Base-by-base conservation (phyloP, 768 basidiomycete genomes). In the Panellus pusillus region DNA sequence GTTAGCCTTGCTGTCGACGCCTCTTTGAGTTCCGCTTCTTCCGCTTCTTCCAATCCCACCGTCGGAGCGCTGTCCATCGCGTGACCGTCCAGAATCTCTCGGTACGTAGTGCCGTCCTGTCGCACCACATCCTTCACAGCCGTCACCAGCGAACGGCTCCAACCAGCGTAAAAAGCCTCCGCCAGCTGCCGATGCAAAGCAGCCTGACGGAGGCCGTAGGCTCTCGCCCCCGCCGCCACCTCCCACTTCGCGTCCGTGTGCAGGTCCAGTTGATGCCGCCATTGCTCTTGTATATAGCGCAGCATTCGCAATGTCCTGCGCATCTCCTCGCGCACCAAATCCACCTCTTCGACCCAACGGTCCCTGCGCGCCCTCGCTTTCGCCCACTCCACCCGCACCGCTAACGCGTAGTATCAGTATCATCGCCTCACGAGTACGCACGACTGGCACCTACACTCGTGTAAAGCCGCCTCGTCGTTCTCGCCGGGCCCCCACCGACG, bases 281-380 rank as follows among this genome's bases (percentile, higher is more conserved):
- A 55, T 13, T 49, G 18, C 20, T 13, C 32, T 18, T 47, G 43
- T 6, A 18, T 36, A 13, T 11, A 37, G 6, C 36, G 36, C 47
- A 55, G n/a, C 19, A 43, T 47, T 9, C 54, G 47, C 32, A 59
- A 24, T 0, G 48, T 45, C 0, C 58, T 27, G 5, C 44, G 28
- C 65, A 65, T 66, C 41, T 67, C 65, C 40, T 66, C 62, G 1
- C 41, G 17, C 27, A 66, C 32, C 1, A 62, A 24, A 6, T 32
- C 20, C 7, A 66, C 60, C 40, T 67, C 65, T 20, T 67, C 66
- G 1, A 29, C 27, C 65, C 65, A 67, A 12, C 44, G 54, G 12
- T 55, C 44, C 0, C 39, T 40, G 7, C 56, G 54, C 6, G 58
- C 63, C 13, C 24, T 19, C 6, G 63, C 52, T 42, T 63, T 67